A percentile compares a stretch with the other conserved stretches of the same genome.
Conservation (phyloP, 2,329 filamentous ascomycete genomes). For the Fusarium transvaalense region DNA sequence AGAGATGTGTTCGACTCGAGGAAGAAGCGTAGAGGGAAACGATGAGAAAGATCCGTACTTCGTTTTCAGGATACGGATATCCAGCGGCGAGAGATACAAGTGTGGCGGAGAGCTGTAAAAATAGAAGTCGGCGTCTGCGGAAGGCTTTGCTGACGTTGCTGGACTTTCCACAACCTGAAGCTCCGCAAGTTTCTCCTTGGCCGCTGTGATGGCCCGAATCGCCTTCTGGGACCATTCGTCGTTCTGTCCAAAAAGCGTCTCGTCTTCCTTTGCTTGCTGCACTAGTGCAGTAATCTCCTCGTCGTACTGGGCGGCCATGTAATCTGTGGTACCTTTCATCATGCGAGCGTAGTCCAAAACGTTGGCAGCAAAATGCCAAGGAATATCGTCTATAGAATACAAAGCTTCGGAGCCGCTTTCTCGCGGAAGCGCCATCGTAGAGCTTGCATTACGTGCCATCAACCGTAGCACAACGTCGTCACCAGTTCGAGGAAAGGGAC, state of each 20-base stretch:
- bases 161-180: conserved; percentile 50
- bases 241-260: conserved; percentile 90
- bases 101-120: conserved; percentile 92
- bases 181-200: conserved; percentile 77
- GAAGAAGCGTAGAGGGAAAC: conserved; percentile 88
- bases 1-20: conserved; percentile 88
- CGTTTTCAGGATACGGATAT: conserved; percentile 91
- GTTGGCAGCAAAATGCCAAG: conserved; percentile 95
- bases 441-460: conserved; percentile 82
- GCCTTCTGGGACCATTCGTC: conserved; percentile 93
- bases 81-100: conserved; percentile 88
- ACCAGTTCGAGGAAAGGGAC: conserved; percentile 81
- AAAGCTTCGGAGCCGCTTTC: conserved; percentile 80
- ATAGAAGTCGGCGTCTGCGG: conserved; percentile 71
- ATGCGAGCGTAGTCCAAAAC: conserved; percentile 94
- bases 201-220: conserved; percentile 76
- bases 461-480: conserved; percentile 90
- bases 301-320: conserved; percentile 86
- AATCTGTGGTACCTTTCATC: conserved; percentile 92
- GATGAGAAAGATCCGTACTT: conserved; percentile 85
- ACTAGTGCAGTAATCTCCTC: conserved; percentile 80
- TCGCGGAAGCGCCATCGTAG: conserved; percentile 87
- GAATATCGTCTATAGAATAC: conserved; percentile 79
- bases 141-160: conserved; percentile 41
- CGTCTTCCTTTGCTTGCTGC: conserved; percentile 86